Base-by-base conservation (phyloP, 306 rosid species). In the Acacia confusa region DNA sequence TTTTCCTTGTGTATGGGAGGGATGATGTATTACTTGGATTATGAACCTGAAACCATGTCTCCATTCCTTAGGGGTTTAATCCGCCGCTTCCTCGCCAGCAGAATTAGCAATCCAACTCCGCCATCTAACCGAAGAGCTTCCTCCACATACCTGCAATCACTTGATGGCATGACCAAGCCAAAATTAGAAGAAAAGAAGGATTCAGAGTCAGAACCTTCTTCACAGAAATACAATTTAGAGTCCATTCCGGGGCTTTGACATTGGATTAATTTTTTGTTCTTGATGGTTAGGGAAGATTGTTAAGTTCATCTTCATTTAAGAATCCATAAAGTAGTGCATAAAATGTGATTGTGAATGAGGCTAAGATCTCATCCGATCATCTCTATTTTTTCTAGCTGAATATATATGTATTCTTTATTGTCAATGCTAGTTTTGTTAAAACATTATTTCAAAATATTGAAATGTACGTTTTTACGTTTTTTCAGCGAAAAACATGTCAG, bases 1-100 rank as follows among this genome's bases (percentile, higher is more conserved):
- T 95, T 95, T 84, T 89, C 90, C 61, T 50, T 89, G 75, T 93
- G 95, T 78, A 95, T 95, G 99, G 99, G 99, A 84, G 97, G 97
- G 70, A 93, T 95, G 78, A 95, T 95, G 97, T 95, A 93, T 82
- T 95, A 89, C 90, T 88, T 95, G 83, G 97, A 95, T 60, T 84
- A 95, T 50, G 97, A 95, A 83, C 97, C 97, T 67, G 97, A 90
- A 72, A 95, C 99, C 45, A 95, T 95, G 99, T 94, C 99, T 38
- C 99, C 97, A 43, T 89, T 95, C 69, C 93, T 95, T 22, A 87
- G 97, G 86, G 90, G 97, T 67, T 86, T 95, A 85, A 90, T 95
- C 80, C 97, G 97, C 24, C 97, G 97, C 74, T 95, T 95, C 87
- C 99, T 93, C 67, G 94, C 97, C 19, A 95, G 99, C 88, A 89